A percentile compares a stretch with the other conserved stretches of the same genome.
phyloP scores from a whole-genome alignment of 805 yeast genomes.

The Vanderwaltozyma verrucispora region DNA sequence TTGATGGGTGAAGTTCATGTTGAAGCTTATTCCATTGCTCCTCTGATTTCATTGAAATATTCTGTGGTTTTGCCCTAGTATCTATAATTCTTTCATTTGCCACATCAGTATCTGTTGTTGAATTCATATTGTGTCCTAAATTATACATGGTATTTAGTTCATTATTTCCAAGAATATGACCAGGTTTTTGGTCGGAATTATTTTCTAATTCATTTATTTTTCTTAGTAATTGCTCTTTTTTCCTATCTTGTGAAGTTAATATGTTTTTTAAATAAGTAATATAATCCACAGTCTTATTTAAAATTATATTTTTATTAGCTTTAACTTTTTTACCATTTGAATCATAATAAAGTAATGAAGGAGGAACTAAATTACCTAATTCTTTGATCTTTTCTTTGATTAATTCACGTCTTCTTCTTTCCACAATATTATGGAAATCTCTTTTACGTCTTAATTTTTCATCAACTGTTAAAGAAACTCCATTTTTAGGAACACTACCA shows the following conservation, averaged over 20 bases:
- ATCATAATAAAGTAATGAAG: conserved; percentile 44
- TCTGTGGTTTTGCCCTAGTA: conserved; percentile 13
- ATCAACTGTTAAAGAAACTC: conserved; percentile 37
- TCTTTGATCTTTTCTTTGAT: conserved; percentile 85
- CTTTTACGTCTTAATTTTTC: conserved; percentile 68
- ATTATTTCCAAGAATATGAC: no score
- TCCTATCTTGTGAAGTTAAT: conserved; percentile 42
- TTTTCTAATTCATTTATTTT: conserved; percentile 30
- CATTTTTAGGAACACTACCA: background rate
- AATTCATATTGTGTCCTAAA: no score
- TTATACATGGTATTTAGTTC: no score
- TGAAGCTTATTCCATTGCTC: background rate
- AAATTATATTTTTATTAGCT: conserved; percentile 74
- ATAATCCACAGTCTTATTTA: conserved; percentile 73
- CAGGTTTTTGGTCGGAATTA: no score
- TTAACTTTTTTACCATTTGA: conserved; percentile 44
- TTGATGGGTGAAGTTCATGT: background rate
- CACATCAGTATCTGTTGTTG: background rate
- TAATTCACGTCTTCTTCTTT: conserved; percentile 80
- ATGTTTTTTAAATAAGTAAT: conserved; percentile 56
- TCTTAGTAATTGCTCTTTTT: conserved; percentile 33
- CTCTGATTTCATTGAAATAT: background rate
- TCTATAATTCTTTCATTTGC: conserved; percentile 20
- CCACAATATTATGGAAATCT: conserved; percentile 91
- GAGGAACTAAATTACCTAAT: conserved; percentile 73